These are phyloP conservation scores for Suillus clintonianus DNA, from an alignment of 768 basidiomycete genomes.

Conservation along the genomic window DNA sequence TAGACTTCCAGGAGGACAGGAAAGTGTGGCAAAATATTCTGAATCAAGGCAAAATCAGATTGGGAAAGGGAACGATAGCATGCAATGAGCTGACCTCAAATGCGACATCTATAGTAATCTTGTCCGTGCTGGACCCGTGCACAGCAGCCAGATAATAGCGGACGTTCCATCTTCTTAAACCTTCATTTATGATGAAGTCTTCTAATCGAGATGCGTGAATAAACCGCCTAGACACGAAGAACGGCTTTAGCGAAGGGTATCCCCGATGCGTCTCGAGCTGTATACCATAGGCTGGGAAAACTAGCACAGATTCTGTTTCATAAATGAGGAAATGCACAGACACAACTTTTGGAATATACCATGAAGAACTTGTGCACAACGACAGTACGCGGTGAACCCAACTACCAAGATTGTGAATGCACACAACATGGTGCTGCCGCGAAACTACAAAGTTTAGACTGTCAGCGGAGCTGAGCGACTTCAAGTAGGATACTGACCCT, in stretches of 20 bases:
- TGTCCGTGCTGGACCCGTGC: constrained; percentile 28
- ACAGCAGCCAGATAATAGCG: constrained; percentile 65
- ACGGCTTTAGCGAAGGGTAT: constrained; percentile 36
- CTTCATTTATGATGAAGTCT: constrained; percentile 77
- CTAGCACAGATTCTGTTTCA: constrained; percentile 66
- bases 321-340: not conserved
- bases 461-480: constrained; percentile 7
- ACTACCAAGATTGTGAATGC: constrained; percentile 16
- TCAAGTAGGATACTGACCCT: constrained; percentile 20
- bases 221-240: constrained; percentile 48
- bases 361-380: constrained; percentile 48
- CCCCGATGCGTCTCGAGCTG: constrained; percentile 76
- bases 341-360: constrained; percentile 34
- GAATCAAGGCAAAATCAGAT: constrained; percentile 8
- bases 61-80: not conserved
- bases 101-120: constrained; percentile 49
- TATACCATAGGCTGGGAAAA: constrained; percentile 67
- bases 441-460: constrained; percentile 16
- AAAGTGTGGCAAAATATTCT: constrained; percentile 70
- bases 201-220: constrained; percentile 55
- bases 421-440: constrained; percentile 12
- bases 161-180: constrained; percentile 69
- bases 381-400: constrained; percentile 31
- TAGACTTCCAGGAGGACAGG: constrained; percentile 62
- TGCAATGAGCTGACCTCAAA: constrained; percentile 51